These are phyloP conservation scores for Hyphopichia pseudoburtonii DNA, from an alignment of 1,139 yeast genomes.

Conservation along the genomic window DNA sequence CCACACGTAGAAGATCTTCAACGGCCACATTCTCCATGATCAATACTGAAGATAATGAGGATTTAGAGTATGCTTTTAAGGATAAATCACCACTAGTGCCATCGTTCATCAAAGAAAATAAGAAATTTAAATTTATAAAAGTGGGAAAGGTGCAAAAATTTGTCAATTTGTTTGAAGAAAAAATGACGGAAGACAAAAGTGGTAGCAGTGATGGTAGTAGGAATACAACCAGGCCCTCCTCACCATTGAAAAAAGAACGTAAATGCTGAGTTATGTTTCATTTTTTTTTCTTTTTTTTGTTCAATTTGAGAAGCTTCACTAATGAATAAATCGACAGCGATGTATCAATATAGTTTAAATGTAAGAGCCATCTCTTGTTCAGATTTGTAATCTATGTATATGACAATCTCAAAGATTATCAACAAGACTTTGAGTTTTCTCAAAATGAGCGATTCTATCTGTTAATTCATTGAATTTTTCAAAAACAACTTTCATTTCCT, in stretches of 20 bases:
- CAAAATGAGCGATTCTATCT: constrained; percentile 33
- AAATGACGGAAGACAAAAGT: constrained; percentile 16
- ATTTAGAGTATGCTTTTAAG: constrained; percentile 33
- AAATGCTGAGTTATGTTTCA: too few relatives aligned
- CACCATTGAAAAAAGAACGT: constrained; percentile 2
- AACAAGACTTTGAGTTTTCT: constrained; percentile 6
- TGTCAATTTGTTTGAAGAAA: constrained; percentile 46
- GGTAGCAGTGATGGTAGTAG: constrained; percentile 1
- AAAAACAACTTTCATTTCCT: constrained; percentile 30
- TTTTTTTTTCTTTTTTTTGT: too few relatives aligned
- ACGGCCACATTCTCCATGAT: constrained; percentile 22
- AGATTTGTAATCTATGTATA: too few relatives aligned
- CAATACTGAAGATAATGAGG: constrained; percentile 20
- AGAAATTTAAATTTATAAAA: constrained; percentile 47
- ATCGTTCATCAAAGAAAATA: constrained; percentile 41
- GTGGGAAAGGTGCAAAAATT: constrained; percentile 52
- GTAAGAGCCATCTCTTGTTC: too few relatives aligned
- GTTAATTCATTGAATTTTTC: constrained; percentile 43
- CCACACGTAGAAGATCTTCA: constrained; percentile 18
- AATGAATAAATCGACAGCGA: too few relatives aligned
- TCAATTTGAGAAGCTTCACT: too few relatives aligned
- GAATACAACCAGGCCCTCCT: constrained; percentile 4
- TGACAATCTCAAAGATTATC: too few relatives aligned
- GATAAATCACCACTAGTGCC: constrained; percentile 34
- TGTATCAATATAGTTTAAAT: background rate